A percentile compares a stretch with the other conserved stretches of the same genome.
phyloP scores from a whole-genome alignment of 306 rosid species.

The Comarum palustre region DNA sequence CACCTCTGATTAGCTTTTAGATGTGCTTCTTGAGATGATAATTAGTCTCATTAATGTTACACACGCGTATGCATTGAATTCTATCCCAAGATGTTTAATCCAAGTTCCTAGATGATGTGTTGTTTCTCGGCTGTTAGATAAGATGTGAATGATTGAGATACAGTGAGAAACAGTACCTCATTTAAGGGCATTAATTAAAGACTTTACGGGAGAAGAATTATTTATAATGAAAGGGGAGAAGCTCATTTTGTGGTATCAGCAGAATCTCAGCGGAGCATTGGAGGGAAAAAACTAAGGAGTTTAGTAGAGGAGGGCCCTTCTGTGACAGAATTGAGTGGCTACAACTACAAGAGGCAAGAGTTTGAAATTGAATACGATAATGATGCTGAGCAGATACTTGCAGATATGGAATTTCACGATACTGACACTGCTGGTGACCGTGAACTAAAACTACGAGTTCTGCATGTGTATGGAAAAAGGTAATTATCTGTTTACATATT shows the following conservation, averaged over 20 bases:
- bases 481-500: slow-evolving; percentile 17
- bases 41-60: neutral
- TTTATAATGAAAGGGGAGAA: neutral
- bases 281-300: slow-evolving; percentile 75
- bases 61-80: neutral
- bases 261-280: slow-evolving; percentile 64
- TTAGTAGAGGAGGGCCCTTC: slow-evolving; percentile 62
- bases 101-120: neutral
- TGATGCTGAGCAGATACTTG: slow-evolving; percentile 82
- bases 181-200: neutral
- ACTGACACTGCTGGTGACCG: slow-evolving; percentile 58
- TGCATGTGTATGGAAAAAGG: slow-evolving; percentile 72
- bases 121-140: neutral
- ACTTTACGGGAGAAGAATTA: neutral
- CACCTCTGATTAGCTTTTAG: no score
- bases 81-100: neutral
- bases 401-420: slow-evolving; percentile 87
- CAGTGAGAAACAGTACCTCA: neutral
- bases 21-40: neutral
- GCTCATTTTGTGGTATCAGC: slow-evolving; percentile 11
- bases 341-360: slow-evolving; percentile 77
- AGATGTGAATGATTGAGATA: neutral
- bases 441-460: slow-evolving; percentile 60
- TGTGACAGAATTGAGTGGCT: slow-evolving; percentile 70
- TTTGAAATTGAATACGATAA: slow-evolving; percentile 85